Percentiles rank a stretch among this genome's conserved stretches.
These are phyloP conservation scores for Syzygium grande DNA, from an alignment of 345 rosid genomes.

Conservation along the genomic window DNA sequence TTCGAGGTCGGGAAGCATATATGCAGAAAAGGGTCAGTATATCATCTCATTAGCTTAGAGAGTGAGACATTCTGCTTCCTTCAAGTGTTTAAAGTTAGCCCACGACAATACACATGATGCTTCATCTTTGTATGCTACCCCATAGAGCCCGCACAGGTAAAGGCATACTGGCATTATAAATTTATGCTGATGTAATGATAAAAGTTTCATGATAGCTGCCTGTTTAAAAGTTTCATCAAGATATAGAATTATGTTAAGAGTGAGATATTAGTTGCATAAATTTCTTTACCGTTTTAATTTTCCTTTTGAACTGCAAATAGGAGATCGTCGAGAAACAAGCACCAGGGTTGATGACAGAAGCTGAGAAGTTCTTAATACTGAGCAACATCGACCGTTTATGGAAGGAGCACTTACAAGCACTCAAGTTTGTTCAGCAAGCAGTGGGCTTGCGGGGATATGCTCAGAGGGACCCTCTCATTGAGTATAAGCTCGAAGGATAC, in stretches of 20 bases:
- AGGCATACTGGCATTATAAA: not conserved
- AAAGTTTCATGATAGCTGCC: not conserved
- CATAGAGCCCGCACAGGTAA: not conserved
- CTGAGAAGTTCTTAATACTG: constrained; percentile 77
- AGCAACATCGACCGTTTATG: constrained; percentile 92
- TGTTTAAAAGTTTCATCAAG: not conserved
- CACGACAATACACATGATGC: not conserved
- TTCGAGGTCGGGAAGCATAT: constrained; percentile 86
- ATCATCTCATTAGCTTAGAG: not conserved
- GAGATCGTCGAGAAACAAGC: constrained; percentile 75
- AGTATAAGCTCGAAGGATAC: constrained; percentile 95
- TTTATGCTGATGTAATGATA: not conserved
- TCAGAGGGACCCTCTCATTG: constrained; percentile 92
- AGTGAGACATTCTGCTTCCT: not conserved
- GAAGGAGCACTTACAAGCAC: constrained; percentile 97
- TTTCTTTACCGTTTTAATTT: not conserved
- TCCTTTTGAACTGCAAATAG: constrained; percentile 15
- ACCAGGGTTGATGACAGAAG: constrained; percentile 87
- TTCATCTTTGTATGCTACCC: not conserved
- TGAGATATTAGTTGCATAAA: not conserved
- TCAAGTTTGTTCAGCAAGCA: constrained; percentile 94
- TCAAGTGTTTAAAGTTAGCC: not conserved
- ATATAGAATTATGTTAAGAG: not conserved
- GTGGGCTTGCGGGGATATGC: constrained; percentile 98
- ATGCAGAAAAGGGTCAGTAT: constrained; percentile 71